Evolutionary conservation across 805 yeast genomes (phyloP), one percentile per base, ranked within the genome.

Genomic region (Nakazawaea molendinolei): DNA sequence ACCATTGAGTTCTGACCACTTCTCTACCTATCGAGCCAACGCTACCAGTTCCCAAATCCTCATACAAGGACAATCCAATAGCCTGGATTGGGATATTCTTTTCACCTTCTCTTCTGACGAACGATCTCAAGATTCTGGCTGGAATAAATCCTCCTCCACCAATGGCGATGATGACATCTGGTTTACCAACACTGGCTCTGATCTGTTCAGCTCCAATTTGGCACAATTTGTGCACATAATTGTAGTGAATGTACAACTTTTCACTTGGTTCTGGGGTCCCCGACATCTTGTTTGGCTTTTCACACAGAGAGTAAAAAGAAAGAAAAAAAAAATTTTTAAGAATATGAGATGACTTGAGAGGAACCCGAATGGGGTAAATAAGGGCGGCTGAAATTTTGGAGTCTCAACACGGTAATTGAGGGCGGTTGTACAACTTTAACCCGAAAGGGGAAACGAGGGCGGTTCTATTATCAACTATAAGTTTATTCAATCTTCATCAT

Each of bases 1-100:
- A 70, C 95, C 95, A 86, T 63, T 86, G 95, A 17, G 94, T 86
- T 56, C 94, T 76, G 25, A 84, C 66, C 32, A 86, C 95, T 59
- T 86, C 89, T 49, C 76, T 75, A 33, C 94, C 94, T 39, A 79
- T 79, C 41, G 59, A 56, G 42, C 72, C 81, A 17, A 48, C 47
- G 26, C 58, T 65, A 20, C 66, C 61, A 31, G 52, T 48, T 5
- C 65, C 66, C 51, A 76, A 48, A 50, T 73, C 72, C 55, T 78
- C 85, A 47, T 78, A 78, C 20, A 78, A 58, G 1, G 82, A 75
- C 36, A 78, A 63, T 20, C 83, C 83, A 50, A 78, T 76, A 28
- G 83, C 84, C 56, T 77, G 83, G 44, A 78, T 77, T 27, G 84
- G 81, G 33, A 78, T 76, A 55, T 78, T 78, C 49, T 75, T 76